Conservation (phyloP, 495 filamentous ascomycete species). For the Penicillium waksmanii region DNA sequence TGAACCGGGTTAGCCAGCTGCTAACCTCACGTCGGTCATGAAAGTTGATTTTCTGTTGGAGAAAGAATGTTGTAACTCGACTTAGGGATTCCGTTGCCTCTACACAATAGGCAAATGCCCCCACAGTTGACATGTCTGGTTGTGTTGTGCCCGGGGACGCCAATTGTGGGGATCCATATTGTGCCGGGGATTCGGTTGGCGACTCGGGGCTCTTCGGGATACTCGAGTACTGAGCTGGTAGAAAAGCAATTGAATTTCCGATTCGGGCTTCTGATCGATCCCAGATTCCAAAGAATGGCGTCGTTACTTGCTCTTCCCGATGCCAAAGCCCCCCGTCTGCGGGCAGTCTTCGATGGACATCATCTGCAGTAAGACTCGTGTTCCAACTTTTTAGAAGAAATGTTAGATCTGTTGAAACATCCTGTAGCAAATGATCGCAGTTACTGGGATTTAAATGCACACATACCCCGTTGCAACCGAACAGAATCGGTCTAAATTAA, state of each 20-base stretch:
- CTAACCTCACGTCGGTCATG: conserved; percentile 34
- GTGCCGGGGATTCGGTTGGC: conserved; percentile 16
- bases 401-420: neutral
- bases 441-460: no score
- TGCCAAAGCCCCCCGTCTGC: conserved; percentile 38
- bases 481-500: conserved; percentile 51
- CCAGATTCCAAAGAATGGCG: conserved; percentile 49
- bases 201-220: conserved; percentile 12
- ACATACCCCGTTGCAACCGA: conserved; percentile 29
- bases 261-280: conserved; percentile 39
- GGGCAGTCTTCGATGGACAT: conserved; percentile 24
- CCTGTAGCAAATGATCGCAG: neutral
- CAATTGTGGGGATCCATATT: conserved; percentile 24
- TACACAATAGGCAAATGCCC: conserved; percentile 47
- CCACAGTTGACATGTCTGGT: conserved; percentile 34
- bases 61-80: conserved; percentile 41
- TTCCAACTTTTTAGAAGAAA: conserved; percentile 33
- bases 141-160: neutral
- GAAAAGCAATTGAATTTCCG: conserved; percentile 31
- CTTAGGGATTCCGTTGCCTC: conserved; percentile 45
- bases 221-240: conserved; percentile 19
- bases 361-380: conserved; percentile 41
- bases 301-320: conserved; percentile 31
- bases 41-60: conserved; percentile 42
- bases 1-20: conserved; percentile 48